Percentiles rank a stretch among this genome's conserved stretches.
These are phyloP conservation scores for Blastobotrys proliferans DNA, from an alignment of 1,139 yeast species.

Conservation along the genomic window DNA sequence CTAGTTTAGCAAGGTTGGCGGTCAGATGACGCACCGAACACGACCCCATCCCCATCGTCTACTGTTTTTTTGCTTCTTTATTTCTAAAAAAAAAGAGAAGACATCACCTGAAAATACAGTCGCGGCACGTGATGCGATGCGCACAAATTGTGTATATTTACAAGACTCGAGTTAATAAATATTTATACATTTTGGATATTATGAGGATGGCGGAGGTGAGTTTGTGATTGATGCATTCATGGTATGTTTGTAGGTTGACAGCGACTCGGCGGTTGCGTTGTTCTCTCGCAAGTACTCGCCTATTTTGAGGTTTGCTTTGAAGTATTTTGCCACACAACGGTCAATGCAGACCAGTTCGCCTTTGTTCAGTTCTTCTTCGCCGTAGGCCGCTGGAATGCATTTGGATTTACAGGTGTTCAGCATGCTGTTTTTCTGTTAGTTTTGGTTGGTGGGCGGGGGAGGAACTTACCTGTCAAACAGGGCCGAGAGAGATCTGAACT, in stretches of 20 bases:
- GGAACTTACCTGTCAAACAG: conserved; percentile 52
- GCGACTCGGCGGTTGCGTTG: conserved; percentile 25
- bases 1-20: too few relatives aligned
- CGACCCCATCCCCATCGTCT: too few relatives aligned
- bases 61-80: too few relatives aligned
- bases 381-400: conserved; percentile 71
- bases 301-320: conserved; percentile 79
- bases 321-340: conserved; percentile 95
- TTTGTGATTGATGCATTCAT: conserved; percentile 6
- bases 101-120: too few relatives aligned
- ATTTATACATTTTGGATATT: background rate
- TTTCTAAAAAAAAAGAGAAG: too few relatives aligned
- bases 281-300: conserved; percentile 47
- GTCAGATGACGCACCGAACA: too few relatives aligned
- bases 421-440: conserved; percentile 34
- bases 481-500: conserved; percentile 65
- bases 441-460: background rate
- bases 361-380: conserved; percentile 77
- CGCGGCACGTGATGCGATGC: too few relatives aligned
- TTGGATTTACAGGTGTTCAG: conserved; percentile 57
- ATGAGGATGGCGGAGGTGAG: background rate
- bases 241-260: conserved; percentile 13
- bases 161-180: too few relatives aligned
- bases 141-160: too few relatives aligned
- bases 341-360: conserved; percentile 89